phyloP scores from a whole-genome alignment of 805 yeast genomes.

The Sugiyamaella americana region DNA sequence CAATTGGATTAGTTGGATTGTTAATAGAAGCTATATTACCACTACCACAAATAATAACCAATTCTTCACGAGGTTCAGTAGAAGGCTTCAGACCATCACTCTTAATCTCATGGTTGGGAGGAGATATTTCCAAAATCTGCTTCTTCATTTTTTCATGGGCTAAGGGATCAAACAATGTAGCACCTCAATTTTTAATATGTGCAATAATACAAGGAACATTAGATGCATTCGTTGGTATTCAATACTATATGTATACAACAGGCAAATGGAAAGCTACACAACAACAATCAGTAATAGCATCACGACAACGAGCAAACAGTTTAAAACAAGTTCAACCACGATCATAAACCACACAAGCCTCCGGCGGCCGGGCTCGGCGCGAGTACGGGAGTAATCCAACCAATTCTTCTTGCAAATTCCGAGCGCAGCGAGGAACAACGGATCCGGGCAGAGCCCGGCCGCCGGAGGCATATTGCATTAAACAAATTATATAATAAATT shows the following conservation, averaged over 20 bases:
- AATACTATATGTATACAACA: slow-evolving; percentile 23
- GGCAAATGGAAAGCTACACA: slow-evolving; percentile 18
- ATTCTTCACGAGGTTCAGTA: slow-evolving; percentile 68
- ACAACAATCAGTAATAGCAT: slow-evolving; percentile 9
- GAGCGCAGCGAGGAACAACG: too few species aligned
- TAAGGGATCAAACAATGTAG: slow-evolving; percentile 11
- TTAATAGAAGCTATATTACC: slow-evolving; percentile 42
- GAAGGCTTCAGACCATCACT: slow-evolving; percentile 75
- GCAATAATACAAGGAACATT: slow-evolving; percentile 22
- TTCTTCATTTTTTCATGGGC: slow-evolving; percentile 16
- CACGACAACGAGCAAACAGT: slow-evolving; percentile 22
- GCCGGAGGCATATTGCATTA: too few species aligned
- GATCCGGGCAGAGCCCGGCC: too few species aligned
- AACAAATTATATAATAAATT: too few species aligned
- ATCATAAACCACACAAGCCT: too few species aligned
- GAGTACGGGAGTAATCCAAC: too few species aligned
- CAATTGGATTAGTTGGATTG: slow-evolving; percentile 58
- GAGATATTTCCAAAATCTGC: slow-evolving; percentile 62
- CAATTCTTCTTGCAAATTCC: too few species aligned
- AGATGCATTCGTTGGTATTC: slow-evolving; percentile 24
- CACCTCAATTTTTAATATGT: slow-evolving; percentile 26
- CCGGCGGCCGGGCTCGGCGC: too few species aligned
- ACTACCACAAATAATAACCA: slow-evolving; percentile 57
- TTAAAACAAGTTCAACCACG: slow-evolving; percentile 10
- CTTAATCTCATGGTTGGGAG: slow-evolving; percentile 80